phyloP scores from a whole-genome alignment of 768 basidiomycete genomes.

The Mrakia frigida region DNA sequence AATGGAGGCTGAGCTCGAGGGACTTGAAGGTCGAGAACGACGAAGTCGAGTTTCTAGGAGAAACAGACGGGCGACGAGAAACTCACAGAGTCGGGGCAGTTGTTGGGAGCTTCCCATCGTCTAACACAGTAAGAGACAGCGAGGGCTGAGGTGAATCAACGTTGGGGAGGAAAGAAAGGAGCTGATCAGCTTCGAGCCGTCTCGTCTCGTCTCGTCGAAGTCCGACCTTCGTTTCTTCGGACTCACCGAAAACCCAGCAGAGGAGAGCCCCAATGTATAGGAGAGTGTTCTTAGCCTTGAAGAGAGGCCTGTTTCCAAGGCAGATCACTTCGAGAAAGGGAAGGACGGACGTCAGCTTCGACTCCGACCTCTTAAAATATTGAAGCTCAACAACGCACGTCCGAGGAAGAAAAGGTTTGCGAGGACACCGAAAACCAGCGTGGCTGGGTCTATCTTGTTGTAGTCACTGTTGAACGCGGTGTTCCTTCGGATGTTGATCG shows the following conservation, averaged over 20 bases:
- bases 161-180: not conserved
- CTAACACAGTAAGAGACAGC: not conserved
- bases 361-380: too few relatives aligned
- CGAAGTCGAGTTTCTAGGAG: too few relatives aligned
- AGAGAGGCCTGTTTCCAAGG: not conserved
- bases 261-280: too few relatives aligned
- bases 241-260: not conserved
- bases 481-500: constrained; percentile 11
- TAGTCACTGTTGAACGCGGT: not conserved
- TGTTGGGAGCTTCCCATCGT: not conserved
- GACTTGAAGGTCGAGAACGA: too few relatives aligned
- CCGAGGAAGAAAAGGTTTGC: constrained; percentile 4
- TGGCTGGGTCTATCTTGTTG: constrained; percentile 7
- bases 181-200: not conserved
- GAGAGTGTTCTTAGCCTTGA: not conserved
- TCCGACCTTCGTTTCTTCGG: not conserved
- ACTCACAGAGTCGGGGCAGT: not conserved
- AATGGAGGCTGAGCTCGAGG: too few relatives aligned
- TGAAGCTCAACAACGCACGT: not conserved
- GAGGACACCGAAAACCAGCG: not conserved
- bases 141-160: not conserved
- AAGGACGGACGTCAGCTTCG: not conserved
- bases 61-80: not conserved
- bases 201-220: not conserved
- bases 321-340: not conserved